Conservation (phyloP, 1,139 yeast genomes). For the Kluyveromyces sp. region DNA sequence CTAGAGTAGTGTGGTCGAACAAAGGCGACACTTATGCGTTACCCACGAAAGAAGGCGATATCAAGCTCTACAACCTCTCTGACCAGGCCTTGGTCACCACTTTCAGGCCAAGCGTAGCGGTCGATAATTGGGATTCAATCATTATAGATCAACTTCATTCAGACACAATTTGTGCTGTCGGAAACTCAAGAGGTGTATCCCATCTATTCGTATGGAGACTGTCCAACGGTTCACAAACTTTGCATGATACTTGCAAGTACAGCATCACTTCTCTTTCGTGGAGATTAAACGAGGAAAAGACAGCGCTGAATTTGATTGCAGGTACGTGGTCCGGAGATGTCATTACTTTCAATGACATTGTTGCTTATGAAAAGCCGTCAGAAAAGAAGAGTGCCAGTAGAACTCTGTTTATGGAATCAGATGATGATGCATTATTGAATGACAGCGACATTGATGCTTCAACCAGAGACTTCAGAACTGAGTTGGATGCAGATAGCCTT, state of each 20-base stretch:
- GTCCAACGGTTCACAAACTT: conserved; percentile 28
- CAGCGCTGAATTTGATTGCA: conserved; percentile 29
- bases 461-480: neutral
- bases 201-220: conserved; percentile 53
- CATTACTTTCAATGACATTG: conserved; percentile 34
- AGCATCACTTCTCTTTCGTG: conserved; percentile 32
- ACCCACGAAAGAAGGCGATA: conserved; percentile 39
- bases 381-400: conserved; percentile 4
- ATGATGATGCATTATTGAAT: conserved; percentile 16
- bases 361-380: neutral
- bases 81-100: conserved; percentile 21
- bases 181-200: conserved; percentile 35
- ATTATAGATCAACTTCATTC: conserved; percentile 54
- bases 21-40: conserved; percentile 58
- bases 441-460: conserved; percentile 5
- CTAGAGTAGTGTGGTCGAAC: conserved; percentile 53
- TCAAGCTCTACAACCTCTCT: conserved; percentile 22
- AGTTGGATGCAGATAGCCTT: neutral
- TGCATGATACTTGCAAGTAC: conserved; percentile 24
- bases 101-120: conserved; percentile 26
- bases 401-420: conserved; percentile 26
- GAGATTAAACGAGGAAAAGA: conserved; percentile 20
- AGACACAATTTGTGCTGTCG: conserved; percentile 48
- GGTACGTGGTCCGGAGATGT: conserved; percentile 55
- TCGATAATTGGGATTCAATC: conserved; percentile 42